Base-by-base conservation (phyloP, 2,329 filamentous ascomycete species). In the Fusarium acutatum region DNA sequence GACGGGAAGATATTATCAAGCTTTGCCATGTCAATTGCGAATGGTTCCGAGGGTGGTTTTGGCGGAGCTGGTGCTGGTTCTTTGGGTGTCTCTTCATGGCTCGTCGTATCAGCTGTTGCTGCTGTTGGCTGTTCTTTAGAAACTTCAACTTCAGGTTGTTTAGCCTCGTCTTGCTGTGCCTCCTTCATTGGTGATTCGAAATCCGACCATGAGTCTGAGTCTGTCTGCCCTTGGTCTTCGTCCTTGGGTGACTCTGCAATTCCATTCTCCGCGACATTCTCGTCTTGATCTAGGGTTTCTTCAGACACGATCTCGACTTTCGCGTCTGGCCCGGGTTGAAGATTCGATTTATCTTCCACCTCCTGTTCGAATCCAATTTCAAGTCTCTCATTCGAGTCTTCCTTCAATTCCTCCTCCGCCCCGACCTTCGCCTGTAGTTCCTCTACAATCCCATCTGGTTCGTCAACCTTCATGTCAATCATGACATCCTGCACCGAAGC, bases 1-100 rank as follows among this genome's bases (percentile, higher is more conserved):
- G 67, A 71, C 3, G 79, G 81, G 59, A 82, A 82, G 9, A 86
- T 75, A 3, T 73, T 66, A 34, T 82, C 79, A 1, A 84, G 71
- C 8, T 79, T 75, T 8, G 80, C 69, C n/a, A 81, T 54, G 58
- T 84, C 79, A 58, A 86, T 72, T 15, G 77, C 49, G 38, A 75
- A 82, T 2, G 77, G 61, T 13, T 74, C 67, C 1, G 50, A 58
- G 4, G 75, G 69, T 17, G 54, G 34, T 18, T 71, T 75, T 14
- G 67, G 60, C 10, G 32, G 47, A 26, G 34, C 41, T 37, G 40
- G 43, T 9, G 26, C 50, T 32, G 54, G 30, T 53, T 62, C 38
- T n/a, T 56, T 24, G 12, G 57, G 7, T 14, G 38, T 11, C 22
- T 69, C 57, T 26, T 59, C 41, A 17, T 56, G 44, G 15, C 12